These are phyloP conservation scores for Excoecaria cochinchinensis DNA, from an alignment of 345 rosid species.

Conservation along the genomic window DNA sequence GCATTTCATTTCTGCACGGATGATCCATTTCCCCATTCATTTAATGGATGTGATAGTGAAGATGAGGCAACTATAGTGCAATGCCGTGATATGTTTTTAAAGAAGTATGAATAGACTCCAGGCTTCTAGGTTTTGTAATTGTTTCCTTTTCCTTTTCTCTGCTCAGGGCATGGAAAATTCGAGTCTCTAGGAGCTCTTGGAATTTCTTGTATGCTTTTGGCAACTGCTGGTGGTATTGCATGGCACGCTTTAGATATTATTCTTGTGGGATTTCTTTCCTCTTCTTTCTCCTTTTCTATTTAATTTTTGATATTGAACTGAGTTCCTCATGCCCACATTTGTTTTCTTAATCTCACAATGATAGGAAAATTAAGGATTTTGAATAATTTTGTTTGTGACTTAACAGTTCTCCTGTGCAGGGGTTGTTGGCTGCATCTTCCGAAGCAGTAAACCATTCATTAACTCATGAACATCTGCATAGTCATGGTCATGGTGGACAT, in stretches of 20 bases:
- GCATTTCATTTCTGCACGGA: background rate
- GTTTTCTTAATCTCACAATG: background rate
- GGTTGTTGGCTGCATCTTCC: constrained; percentile 48
- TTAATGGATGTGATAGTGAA: background rate
- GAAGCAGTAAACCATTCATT: constrained; percentile 41
- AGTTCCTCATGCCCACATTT: background rate
- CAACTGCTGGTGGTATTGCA: constrained; percentile 82
- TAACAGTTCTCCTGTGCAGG: constrained; percentile 39
- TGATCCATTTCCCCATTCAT: background rate
- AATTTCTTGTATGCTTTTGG: constrained; percentile 90
- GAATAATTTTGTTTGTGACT: background rate
- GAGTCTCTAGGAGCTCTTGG: constrained; percentile 93
- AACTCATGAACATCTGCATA: constrained; percentile 33
- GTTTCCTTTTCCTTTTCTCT: constrained; percentile 6
- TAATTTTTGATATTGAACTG: background rate
- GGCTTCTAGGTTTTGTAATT: constrained; percentile 15
- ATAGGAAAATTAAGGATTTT: background rate
- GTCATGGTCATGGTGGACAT: constrained; percentile 48
- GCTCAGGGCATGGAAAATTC: constrained; percentile 84
- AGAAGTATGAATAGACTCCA: background rate
- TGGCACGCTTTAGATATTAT: constrained; percentile 83
- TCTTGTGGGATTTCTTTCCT: constrained; percentile 40
- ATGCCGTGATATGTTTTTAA: background rate
- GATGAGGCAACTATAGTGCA: background rate
- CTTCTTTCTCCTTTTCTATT: constrained; percentile 1